Evolutionary conservation across 352 stramenopile species (phyloP).

Genomic region (Saprolegnia parasitica): DNA sequence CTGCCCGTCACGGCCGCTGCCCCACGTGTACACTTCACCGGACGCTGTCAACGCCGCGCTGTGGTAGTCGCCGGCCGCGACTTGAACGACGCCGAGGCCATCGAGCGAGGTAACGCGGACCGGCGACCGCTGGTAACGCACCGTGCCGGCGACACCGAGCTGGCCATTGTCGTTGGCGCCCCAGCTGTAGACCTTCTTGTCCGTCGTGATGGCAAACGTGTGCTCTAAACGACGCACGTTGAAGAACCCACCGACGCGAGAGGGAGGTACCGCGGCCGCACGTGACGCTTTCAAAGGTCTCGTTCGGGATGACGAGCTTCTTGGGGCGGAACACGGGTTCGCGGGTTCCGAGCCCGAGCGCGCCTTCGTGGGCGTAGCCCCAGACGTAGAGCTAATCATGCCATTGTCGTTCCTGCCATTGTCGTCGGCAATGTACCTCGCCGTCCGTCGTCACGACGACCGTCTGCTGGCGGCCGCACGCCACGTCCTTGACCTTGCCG

Average conservation of each 20-base stretch:
- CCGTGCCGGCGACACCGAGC: slow-evolving; percentile 17
- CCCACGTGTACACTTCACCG: slow-evolving; percentile 65
- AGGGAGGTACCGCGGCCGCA: slow-evolving; percentile 18
- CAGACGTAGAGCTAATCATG: slow-evolving; percentile 21
- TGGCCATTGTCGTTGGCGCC: slow-evolving; percentile 27
- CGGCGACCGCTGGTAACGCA: slow-evolving; percentile 27
- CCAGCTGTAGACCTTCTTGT: slow-evolving; percentile 16
- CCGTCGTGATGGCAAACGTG: slow-evolving; percentile 19
- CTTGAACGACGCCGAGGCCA: slow-evolving; percentile 16
- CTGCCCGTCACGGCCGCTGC: slow-evolving; percentile 51
- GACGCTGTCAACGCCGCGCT: slow-evolving; percentile 45
- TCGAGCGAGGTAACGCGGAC: slow-evolving; percentile 9
- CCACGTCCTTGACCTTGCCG: slow-evolving; percentile 22
- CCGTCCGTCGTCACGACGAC: slow-evolving; percentile 23
- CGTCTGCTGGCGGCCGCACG: slow-evolving; percentile 24
- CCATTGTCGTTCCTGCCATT: neutral
- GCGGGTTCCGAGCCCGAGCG: slow-evolving; percentile 6
- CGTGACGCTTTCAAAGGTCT: slow-evolving; percentile 4
- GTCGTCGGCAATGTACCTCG: neutral
- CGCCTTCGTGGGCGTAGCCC: slow-evolving; percentile 22
- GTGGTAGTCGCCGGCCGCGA: slow-evolving; percentile 42
- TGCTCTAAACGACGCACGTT: neutral
- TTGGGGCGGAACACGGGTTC: slow-evolving; percentile 19
- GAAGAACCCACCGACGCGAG: neutral
- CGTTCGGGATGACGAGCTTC: neutral